phyloP scores from a whole-genome alignment of 179 eudicot genomes.

The Amaranthus tricolor region DNA sequence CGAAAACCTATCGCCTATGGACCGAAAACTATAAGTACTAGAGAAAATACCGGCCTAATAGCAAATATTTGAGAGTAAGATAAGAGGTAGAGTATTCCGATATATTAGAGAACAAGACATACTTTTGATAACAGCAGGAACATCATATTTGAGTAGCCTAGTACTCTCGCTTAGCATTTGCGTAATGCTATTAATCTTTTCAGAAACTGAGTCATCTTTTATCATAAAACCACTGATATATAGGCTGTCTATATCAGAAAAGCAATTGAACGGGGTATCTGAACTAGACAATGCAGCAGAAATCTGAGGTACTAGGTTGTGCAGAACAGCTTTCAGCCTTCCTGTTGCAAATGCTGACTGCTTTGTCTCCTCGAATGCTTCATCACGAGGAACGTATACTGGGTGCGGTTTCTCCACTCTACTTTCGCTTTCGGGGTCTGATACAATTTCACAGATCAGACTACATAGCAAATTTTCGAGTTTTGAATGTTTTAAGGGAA shows the following conservation, averaged over 20 bases:
- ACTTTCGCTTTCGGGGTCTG: constrained; percentile 66
- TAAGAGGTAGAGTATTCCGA: background rate
- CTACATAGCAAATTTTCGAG: too few species aligned
- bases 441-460: constrained; percentile 10
- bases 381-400: constrained; percentile 81
- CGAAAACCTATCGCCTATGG: constrained; percentile 80
- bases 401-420: constrained; percentile 73
- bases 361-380: constrained; percentile 73
- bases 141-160: constrained; percentile 61
- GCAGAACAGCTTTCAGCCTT: constrained; percentile 62
- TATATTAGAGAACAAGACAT: constrained; percentile 23
- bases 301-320: constrained; percentile 66
- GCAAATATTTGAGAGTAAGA: background rate
- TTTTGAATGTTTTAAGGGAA: too few species aligned
- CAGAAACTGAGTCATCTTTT: constrained; percentile 41
- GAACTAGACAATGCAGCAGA: constrained; percentile 51
- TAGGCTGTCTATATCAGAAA: constrained; percentile 73
- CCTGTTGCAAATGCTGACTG: constrained; percentile 63
- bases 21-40: constrained; percentile 1
- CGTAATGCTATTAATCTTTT: constrained; percentile 25
- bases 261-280: constrained; percentile 56
- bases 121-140: constrained; percentile 72
- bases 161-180: constrained; percentile 42
- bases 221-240: constrained; percentile 56
- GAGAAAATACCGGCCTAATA: background rate